Base-by-base conservation (phyloP, 2,329 filamentous ascomycete genomes). In the Diaporthe ilicicola region DNA sequence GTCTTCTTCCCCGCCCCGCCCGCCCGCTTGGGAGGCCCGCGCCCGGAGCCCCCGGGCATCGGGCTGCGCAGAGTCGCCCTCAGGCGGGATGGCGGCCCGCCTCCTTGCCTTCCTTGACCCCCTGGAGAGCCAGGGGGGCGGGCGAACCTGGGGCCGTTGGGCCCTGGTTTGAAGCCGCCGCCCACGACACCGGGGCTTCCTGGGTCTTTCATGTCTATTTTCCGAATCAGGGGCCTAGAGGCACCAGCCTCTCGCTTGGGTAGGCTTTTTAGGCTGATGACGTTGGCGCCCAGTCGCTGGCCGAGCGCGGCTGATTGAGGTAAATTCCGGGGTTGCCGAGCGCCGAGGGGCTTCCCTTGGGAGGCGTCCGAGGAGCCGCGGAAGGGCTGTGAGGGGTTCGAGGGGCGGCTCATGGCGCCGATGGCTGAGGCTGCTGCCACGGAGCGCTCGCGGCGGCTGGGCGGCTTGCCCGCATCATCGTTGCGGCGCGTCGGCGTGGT, bases 341-440 rank as follows among this genome's bases (percentile, higher is more conserved):
- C 3, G 17, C 15, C 17, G 15, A 34, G 1, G 17, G 27, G 12
- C 7, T 62, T 22, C 37, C 12, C 27, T 34, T 24, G 9, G 17
- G 46, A 55, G 27, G 62, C 19, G 17, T 7, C 12, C 24, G 53
- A 22, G 32, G 67, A 51, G 24, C 59, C 29, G 9, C 37, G 44
- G 12, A 61, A 10, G 13, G n/a, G 22, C 22, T 29, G n/a, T 5
- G 69, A 62, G 15, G 67, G 37, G 10, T 54, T 24, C 13, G 70
- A 61, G 51, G 56, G 46, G 4, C 50, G 51, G 53, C 65, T 69
- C 65, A 72, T 59, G 59, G 67, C 66, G 34, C 72, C 62, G 22
- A 73, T 61, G 59, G 70, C 70, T 4, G 72, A 73, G 50, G 72
- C 72, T 29, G 72, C 72, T 29, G 72, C 72, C 54, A 22, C 48